phyloP scores from a whole-genome alignment of 306 rosid species.

The Vigna hirtella region DNA sequence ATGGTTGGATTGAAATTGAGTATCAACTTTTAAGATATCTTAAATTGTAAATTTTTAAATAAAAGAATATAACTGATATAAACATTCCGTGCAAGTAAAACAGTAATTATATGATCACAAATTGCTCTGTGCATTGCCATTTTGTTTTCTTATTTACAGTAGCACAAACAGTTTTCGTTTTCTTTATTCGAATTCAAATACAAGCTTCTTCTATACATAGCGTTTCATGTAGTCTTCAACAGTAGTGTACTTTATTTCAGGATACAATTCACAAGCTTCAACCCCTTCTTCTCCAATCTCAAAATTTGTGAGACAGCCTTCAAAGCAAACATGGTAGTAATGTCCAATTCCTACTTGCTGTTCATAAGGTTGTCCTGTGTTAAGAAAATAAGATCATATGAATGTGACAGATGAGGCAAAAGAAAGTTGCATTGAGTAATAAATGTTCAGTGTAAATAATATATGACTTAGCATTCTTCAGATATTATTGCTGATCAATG shows the following conservation, averaged over 20 bases:
- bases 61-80: too few relatives aligned
- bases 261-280: constrained; percentile 70
- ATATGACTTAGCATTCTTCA: neutral
- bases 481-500: neutral
- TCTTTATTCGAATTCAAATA: neutral
- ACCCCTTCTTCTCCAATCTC: constrained; percentile 59
- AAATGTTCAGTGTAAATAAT: neutral
- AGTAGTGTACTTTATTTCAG: constrained; percentile 53
- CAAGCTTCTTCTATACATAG: constrained; percentile 20
- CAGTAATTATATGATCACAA: neutral
- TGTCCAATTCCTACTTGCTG: constrained; percentile 65
- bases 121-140: neutral
- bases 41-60: too few relatives aligned
- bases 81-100: too few relatives aligned
- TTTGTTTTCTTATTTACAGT: neutral
- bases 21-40: too few relatives aligned
- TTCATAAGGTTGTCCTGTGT: constrained; percentile 50
- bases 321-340: constrained; percentile 68
- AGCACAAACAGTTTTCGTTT: neutral
- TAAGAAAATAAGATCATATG: neutral
- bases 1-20: too few relatives aligned
- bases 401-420: neutral
- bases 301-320: constrained; percentile 69
- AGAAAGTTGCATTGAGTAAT: neutral
- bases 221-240: constrained; percentile 60